phyloP scores from a whole-genome alignment of 2,329 filamentous ascomycete species.

The Botrytis pseudocinerea region DNA sequence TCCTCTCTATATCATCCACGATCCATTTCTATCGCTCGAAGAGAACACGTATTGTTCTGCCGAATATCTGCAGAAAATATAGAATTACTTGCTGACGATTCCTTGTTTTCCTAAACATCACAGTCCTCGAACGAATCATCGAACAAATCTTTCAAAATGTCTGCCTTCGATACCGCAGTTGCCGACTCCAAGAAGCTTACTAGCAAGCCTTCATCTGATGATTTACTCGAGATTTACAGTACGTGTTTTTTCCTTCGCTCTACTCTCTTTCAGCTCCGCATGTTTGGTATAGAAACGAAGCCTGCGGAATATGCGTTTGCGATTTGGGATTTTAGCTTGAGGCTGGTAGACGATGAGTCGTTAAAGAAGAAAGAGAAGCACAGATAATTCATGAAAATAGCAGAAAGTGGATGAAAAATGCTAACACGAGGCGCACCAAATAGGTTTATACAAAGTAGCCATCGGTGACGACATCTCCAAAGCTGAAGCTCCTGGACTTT shows the following conservation, averaged over 20 bases:
- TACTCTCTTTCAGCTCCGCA: too few species aligned
- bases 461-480: constrained; percentile 56
- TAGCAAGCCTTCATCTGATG: constrained; percentile 61
- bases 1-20: neutral
- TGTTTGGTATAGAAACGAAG: neutral
- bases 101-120: neutral
- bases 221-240: constrained; percentile 54
- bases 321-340: neutral
- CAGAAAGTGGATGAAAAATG: neutral
- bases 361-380: too few species aligned
- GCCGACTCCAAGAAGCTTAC: constrained; percentile 67
- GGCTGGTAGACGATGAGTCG: neutral
- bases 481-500: constrained; percentile 64
- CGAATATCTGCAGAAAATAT: neutral
- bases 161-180: constrained; percentile 56
- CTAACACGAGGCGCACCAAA: constrained; percentile 7
- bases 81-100: neutral
- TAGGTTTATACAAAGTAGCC: constrained; percentile 60
- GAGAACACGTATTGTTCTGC: neutral
- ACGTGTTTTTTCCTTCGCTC: neutral
- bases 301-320: neutral
- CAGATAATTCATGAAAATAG: too few species aligned
- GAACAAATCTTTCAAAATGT: constrained; percentile 5
- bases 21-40: neutral
- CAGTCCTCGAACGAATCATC: neutral